Evolutionary conservation across 2,329 filamentous ascomycete species (phyloP).

Genomic region (Epichloe scottii): DNA sequence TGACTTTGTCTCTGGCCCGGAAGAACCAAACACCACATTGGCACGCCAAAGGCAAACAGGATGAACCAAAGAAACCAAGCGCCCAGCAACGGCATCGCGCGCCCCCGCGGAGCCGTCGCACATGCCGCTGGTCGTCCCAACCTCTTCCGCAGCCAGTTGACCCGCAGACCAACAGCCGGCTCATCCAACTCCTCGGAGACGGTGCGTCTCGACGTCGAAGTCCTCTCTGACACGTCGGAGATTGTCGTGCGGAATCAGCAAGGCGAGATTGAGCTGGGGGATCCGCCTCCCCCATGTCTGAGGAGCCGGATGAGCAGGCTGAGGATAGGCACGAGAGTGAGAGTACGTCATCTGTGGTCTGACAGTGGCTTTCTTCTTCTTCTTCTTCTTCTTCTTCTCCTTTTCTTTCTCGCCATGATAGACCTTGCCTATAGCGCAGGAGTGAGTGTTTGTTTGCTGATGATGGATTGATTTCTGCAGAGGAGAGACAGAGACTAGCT

Average conservation of each 20-base stretch:
- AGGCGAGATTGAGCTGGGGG: slow-evolving; percentile 49
- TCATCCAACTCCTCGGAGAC: slow-evolving; percentile 30
- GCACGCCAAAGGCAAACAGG: background rate
- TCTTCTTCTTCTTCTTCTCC: too few relatives aligned
- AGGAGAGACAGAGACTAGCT: slow-evolving; percentile 45
- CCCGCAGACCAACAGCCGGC: slow-evolving; percentile 39
- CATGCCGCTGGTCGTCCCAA: slow-evolving; percentile 21
- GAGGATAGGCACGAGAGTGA: slow-evolving; percentile 47
- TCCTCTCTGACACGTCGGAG: slow-evolving; percentile 34
- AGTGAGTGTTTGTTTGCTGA: background rate
- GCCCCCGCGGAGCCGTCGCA: slow-evolving; percentile 1
- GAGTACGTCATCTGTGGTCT: slow-evolving; percentile 24
- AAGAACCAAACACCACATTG: background rate
- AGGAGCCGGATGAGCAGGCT: slow-evolving; percentile 42
- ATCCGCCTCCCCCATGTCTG: slow-evolving; percentile 39
- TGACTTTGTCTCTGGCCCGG: background rate
- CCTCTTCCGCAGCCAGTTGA: slow-evolving; percentile 48
- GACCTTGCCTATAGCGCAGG: too few relatives aligned
- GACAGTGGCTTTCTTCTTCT: background rate
- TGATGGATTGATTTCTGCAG: slow-evolving; percentile 18
- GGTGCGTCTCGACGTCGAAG: slow-evolving; percentile 35
- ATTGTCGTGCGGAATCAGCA: slow-evolving; percentile 52
- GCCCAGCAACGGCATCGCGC: background rate
- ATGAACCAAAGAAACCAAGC: slow-evolving; percentile 4
- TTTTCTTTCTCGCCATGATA: background rate